Evolutionary conservation across 2,329 filamentous ascomycete genomes (phyloP).

Genomic region (Tympanopsis confertula): DNA sequence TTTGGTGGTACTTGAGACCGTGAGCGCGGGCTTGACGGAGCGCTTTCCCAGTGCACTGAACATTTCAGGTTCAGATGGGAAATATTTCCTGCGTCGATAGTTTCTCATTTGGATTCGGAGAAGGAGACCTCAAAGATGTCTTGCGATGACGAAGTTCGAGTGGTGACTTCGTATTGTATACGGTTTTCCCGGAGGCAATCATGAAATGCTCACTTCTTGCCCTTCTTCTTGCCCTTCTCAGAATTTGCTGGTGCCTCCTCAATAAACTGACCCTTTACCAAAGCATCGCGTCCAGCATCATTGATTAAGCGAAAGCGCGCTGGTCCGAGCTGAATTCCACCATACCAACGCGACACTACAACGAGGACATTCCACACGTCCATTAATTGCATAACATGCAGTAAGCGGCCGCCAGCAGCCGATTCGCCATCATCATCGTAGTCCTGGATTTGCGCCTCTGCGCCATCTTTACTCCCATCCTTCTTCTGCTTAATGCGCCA

Average conservation of each 20-base stretch:
- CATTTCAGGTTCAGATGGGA: no score
- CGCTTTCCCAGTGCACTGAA: no score
- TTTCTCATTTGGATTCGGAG: no score
- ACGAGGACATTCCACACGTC: constrained; percentile 57
- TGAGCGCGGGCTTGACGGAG: no score
- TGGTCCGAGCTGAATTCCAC: constrained; percentile 52
- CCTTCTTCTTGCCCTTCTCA: constrained; percentile 1
- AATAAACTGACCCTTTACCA: constrained; percentile 35
- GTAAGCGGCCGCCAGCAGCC: constrained; percentile 48
- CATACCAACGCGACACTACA: constrained; percentile 58
- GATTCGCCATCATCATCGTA: constrained; percentile 60
- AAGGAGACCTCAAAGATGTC: no score
- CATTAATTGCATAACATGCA: constrained; percentile 58
- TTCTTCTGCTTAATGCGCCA: background rate
- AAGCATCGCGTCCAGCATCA: constrained; percentile 44
- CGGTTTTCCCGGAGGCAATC: no score
- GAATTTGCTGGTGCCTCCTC: constrained; percentile 14
- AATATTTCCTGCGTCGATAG: no score
- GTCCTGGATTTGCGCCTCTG: constrained; percentile 34
- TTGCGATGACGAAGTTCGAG: no score
- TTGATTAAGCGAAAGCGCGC: constrained; percentile 58
- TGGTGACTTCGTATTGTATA: no score
- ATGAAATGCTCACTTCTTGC: constrained; percentile 1
- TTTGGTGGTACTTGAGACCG: no score
- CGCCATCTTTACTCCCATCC: background rate